Percentiles rank a stretch among this genome's conserved stretches.
These are phyloP conservation scores for Kregervanrija delftensis DNA, from an alignment of 805 yeast species.

Conservation along the genomic window DNA sequence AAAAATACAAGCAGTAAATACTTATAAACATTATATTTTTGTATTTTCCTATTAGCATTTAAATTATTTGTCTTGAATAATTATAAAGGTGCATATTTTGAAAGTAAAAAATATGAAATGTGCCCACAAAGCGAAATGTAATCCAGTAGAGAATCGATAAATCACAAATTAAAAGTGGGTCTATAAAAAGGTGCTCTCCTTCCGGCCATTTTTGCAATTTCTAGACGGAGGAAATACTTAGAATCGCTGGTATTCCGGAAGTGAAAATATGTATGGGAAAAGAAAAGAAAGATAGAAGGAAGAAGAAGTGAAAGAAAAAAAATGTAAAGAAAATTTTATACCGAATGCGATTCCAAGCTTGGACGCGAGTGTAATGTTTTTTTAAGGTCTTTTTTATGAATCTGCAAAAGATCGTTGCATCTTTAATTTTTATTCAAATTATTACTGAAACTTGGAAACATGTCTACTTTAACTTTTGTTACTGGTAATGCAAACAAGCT, in stretches of 20 bases:
- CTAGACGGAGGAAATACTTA: conserved; percentile 24
- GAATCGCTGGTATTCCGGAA: conserved; percentile 36
- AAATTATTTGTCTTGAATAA: no score
- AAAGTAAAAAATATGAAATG: conserved; percentile 8
- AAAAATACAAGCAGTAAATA: no score
- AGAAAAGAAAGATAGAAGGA: conserved; percentile 8
- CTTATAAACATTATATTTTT: no score
- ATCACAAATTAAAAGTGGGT: conserved; percentile 25
- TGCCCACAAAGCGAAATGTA: conserved; percentile 29
- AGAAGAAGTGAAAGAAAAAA: conserved; percentile 1
- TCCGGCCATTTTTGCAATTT: conserved; percentile 35
- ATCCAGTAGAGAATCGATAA: conserved; percentile 4
- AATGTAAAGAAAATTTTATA: not conserved
- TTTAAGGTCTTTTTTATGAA: not conserved
- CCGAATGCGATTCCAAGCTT: not conserved
- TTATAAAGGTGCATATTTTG: no score
- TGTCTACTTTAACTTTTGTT: conserved; percentile 28
- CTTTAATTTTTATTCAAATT: not conserved
- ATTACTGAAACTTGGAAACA: not conserved
- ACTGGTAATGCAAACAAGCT: conserved; percentile 87
- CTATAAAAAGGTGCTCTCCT: conserved; percentile 22
- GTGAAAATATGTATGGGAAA: conserved; percentile 25
- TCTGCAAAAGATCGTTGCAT: conserved; percentile 1
- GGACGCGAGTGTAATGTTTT: not conserved
- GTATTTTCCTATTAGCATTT: no score